Percentiles rank a stretch among this genome's conserved stretches.
These are phyloP conservation scores for Tephrocybe rancida DNA, from an alignment of 768 basidiomycete species.

Conservation along the genomic window DNA sequence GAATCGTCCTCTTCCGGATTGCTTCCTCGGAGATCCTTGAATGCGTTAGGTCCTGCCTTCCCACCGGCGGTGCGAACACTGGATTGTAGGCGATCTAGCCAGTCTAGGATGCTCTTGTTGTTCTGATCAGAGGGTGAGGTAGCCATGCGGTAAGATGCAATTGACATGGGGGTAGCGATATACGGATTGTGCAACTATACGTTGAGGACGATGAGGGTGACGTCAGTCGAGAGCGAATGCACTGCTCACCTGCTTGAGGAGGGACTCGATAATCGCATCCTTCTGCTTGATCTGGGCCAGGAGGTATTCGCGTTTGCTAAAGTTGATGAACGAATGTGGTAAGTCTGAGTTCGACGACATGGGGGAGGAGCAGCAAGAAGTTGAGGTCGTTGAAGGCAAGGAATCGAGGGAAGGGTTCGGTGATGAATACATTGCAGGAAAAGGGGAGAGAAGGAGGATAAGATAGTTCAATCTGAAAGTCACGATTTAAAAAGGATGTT, in stretches of 20 bases:
- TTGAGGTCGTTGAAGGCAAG: slow-evolving; percentile 20
- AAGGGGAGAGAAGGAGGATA: neutral
- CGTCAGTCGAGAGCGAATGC: neutral
- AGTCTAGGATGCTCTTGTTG: slow-evolving; percentile 69
- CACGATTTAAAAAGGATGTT: slow-evolving; percentile 14
- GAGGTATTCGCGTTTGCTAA: slow-evolving; percentile 84
- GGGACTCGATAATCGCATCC: slow-evolving; percentile 82
- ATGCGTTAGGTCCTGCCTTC: slow-evolving; percentile 43
- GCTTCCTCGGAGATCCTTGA: slow-evolving; percentile 42
- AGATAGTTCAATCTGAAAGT: neutral
- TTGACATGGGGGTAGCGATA: slow-evolving; percentile 75
- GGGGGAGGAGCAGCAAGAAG: slow-evolving; percentile 28
- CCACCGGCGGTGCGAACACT: slow-evolving; percentile 55
- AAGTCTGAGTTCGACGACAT: slow-evolving; percentile 38
- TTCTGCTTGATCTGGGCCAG: slow-evolving; percentile 87
- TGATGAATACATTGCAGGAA: slow-evolving; percentile 21
- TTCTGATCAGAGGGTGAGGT: slow-evolving; percentile 75
- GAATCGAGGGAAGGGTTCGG: slow-evolving; percentile 19
- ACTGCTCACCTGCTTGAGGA: slow-evolving; percentile 72
- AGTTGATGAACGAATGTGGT: slow-evolving; percentile 35
- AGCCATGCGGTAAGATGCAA: slow-evolving; percentile 78
- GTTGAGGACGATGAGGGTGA: neutral
- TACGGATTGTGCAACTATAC: slow-evolving; percentile 78
- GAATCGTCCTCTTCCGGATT: slow-evolving; percentile 40
- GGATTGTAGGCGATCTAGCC: slow-evolving; percentile 72